Base-by-base conservation (phyloP, 306 rosid genomes). In the Begonia masoniana region DNA sequence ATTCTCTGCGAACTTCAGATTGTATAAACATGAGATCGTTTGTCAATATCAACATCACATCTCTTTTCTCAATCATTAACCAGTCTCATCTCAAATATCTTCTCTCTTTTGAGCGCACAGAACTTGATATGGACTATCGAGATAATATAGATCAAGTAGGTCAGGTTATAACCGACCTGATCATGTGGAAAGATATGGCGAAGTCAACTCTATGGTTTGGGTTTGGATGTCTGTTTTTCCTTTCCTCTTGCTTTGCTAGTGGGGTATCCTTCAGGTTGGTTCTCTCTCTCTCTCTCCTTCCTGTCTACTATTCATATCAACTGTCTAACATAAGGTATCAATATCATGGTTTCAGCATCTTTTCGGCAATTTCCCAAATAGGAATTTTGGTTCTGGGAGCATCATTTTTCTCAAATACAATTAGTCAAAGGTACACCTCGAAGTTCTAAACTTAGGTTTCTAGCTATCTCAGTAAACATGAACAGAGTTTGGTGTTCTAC, bases 121-220 rank as follows among this genome's bases (percentile, higher is more conserved):
- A 71, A 46, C 60, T 39, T 42, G 79, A 71, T 19, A 79, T 71
- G 47, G 94, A 79, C 17, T 73, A 68, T 57, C 67, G 65, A 12
- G 54, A 62, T 53, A 63, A 79, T 72, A 60, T 86, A 9, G 81
- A 86, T 35, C 76, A 68, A 66, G 50, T 83, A 47, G 75, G 86
- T 48, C 66, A 75, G 71, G 43, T 81, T 10, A 51, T 83, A 47
- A 69, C 43, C 57, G 94, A 83, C 71, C 65, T 91, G 73, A 61
- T 83, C 13, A 81, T 81, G 93, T 91, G 99, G 99, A 81, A 71
- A 64, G 93, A 91, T 70, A 72, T 69, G 13, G 73, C 99, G 15
- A 83, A 72, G 58, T 86, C 94, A 3, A 75, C 72, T 56, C 76
- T 86, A 66, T 91, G 96, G 99, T 86, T 91, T 67, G 96, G 99